phyloP scores from a whole-genome alignment of 495 filamentous ascomycete genomes.

The Tuber calosporum region DNA sequence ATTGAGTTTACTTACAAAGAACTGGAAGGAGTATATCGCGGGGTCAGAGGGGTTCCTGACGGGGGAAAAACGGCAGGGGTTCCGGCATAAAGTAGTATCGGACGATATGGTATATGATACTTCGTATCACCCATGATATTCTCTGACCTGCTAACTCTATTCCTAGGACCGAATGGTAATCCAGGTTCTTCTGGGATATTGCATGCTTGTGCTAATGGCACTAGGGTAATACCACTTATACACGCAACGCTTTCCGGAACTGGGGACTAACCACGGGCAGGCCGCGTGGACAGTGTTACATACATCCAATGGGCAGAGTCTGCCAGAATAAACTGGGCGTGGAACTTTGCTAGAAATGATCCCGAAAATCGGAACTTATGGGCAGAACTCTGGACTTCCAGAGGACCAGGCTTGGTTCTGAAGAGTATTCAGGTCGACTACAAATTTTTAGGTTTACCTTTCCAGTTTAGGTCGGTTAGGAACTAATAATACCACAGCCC shows the following conservation, averaged over 20 bases:
- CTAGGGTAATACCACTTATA: background rate
- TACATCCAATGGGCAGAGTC: slow-evolving; percentile 83
- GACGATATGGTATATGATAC: slow-evolving; percentile 68
- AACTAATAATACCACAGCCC: slow-evolving; percentile 50
- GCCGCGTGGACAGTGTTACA: slow-evolving; percentile 82
- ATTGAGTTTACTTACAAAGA: slow-evolving; percentile 54
- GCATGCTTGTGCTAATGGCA: background rate
- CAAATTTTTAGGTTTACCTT: slow-evolving; percentile 65
- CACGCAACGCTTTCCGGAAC: background rate
- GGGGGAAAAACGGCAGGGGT: slow-evolving; percentile 54
- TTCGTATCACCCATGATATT: background rate
- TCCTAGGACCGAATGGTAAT: slow-evolving; percentile 35
- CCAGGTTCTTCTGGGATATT: background rate
- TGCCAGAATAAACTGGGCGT: slow-evolving; percentile 73
- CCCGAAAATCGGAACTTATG: slow-evolving; percentile 59
- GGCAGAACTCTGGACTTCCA: slow-evolving; percentile 61
- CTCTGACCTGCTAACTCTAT: slow-evolving; percentile 1
- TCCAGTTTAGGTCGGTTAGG: background rate
- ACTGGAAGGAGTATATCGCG: slow-evolving; percentile 72
- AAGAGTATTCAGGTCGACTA: slow-evolving; percentile 75
- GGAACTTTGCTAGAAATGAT: slow-evolving; percentile 67
- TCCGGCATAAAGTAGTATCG: slow-evolving; percentile 71
- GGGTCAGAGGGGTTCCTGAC: slow-evolving; percentile 78
- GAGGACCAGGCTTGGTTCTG: slow-evolving; percentile 67
- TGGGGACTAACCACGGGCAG: slow-evolving; percentile 39